Evolutionary conservation across 116 monocot species (phyloP).

Genomic region (Posidonia oceanica): DNA sequence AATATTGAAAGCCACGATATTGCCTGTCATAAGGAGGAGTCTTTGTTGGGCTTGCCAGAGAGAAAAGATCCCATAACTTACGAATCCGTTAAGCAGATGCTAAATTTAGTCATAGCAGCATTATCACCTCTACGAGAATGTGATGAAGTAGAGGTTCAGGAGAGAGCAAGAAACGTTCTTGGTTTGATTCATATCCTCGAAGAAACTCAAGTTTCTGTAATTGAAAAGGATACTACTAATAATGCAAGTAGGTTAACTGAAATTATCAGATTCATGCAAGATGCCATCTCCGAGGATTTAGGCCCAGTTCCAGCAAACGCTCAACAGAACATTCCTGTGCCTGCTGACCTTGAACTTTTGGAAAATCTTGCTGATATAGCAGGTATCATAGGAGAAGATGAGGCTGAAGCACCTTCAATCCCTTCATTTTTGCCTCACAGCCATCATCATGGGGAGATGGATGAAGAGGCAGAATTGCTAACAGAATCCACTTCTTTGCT

Average conservation of each 20-base stretch:
- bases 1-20: not conserved
- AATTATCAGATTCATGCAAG: constrained; percentile 23
- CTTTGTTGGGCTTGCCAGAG: constrained; percentile 1
- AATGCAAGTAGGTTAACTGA: constrained; percentile 17
- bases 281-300: constrained; percentile 49
- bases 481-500: constrained; percentile 49
- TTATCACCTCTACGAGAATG: constrained; percentile 40
- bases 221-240: constrained; percentile 12
- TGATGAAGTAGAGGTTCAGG: constrained; percentile 70
- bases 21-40: not conserved
- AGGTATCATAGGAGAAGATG: constrained; percentile 28
- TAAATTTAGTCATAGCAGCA: constrained; percentile 49
- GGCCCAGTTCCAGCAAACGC: constrained; percentile 56
- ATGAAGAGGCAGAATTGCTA: constrained; percentile 16
- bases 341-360: constrained; percentile 51
- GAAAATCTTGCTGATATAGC: constrained; percentile 62
- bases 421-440: constrained; percentile 34
- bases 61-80: constrained; percentile 19
- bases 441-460: constrained; percentile 7
- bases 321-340: constrained; percentile 46
- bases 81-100: constrained; percentile 34
- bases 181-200: constrained; percentile 39
- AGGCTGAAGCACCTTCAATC: constrained; percentile 13
- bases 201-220: constrained; percentile 23
- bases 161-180: constrained; percentile 59